A percentile compares a stretch with the other conserved stretches of the same genome.
These are phyloP conservation scores for Fraxinus anomala DNA, from an alignment of 257 asterid species.

Conservation along the genomic window DNA sequence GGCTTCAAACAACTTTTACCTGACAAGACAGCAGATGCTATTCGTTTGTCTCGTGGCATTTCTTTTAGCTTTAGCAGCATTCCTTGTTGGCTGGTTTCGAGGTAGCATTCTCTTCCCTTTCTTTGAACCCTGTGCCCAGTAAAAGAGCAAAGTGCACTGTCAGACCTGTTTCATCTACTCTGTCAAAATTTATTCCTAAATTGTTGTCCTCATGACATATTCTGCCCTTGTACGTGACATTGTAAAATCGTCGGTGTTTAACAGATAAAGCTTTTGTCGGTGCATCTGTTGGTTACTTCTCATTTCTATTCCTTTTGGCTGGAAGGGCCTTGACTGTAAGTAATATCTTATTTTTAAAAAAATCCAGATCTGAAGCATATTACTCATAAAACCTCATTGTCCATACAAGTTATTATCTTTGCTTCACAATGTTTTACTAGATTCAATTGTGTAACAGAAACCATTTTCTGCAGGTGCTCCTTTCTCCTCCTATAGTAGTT, in stretches of 20 bases:
- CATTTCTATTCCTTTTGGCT: constrained; percentile 92
- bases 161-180: constrained; percentile 6
- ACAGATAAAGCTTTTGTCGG: constrained; percentile 92
- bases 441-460: constrained; percentile 15
- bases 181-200: not conserved
- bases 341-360: constrained; percentile 30
- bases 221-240: constrained; percentile 22
- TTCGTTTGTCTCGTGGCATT: constrained; percentile 92
- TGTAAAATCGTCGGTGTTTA: constrained; percentile 21
- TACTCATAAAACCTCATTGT: constrained; percentile 13
- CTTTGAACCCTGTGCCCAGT: constrained; percentile 18
- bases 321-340: constrained; percentile 99
- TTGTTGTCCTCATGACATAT: constrained; percentile 4
- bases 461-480: constrained; percentile 72
- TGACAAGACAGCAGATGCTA: constrained; percentile 92
- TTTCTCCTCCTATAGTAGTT: constrained; percentile 97
- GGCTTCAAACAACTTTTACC: constrained; percentile 97
- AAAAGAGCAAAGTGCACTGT: constrained; percentile 7
- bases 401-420: constrained; percentile 13
- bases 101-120: constrained; percentile 42
- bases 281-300: constrained; percentile 98
- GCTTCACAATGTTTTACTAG: constrained; percentile 18
- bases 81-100: constrained; percentile 80
- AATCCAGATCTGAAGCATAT: constrained; percentile 6
- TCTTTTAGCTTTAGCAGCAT: constrained; percentile 97